Evolutionary conservation across 441 rosid genomes (phyloP).

Genomic region (Erodium trifolium): DNA sequence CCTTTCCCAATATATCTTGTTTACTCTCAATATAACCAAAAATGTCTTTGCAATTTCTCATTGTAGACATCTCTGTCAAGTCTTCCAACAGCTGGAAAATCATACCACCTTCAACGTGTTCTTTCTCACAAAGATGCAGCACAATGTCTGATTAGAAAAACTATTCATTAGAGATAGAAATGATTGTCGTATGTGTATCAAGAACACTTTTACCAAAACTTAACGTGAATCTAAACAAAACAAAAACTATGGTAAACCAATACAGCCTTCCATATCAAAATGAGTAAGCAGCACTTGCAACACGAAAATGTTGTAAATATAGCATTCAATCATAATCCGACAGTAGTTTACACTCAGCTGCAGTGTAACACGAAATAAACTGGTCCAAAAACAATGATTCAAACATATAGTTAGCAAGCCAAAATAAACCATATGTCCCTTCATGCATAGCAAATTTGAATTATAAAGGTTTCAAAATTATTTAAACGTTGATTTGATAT

Average conservation of each 20-base stretch:
- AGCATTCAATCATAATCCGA: not conserved
- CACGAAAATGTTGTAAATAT: no score
- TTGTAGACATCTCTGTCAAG: constrained; percentile 96
- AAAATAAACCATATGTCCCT: not conserved
- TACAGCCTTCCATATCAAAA: no score
- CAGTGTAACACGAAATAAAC: not conserved
- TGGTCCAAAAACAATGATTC: not conserved
- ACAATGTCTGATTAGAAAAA: constrained; percentile 55
- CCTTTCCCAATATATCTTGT: constrained; percentile 93
- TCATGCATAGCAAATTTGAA: not conserved
- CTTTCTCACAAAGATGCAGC: constrained; percentile 91
- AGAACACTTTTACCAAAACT: not conserved
- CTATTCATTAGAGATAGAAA: not conserved
- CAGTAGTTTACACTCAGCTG: not conserved
- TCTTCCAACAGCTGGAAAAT: constrained; percentile 94
- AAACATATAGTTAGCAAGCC: not conserved
- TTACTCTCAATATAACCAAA: constrained; percentile 92
- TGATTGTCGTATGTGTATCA: constrained; percentile 6
- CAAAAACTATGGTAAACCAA: no score
- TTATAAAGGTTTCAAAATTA: not conserved
- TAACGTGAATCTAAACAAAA: not conserved
- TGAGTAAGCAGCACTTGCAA: no score
- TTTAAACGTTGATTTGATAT: not conserved
- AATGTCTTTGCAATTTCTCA: constrained; percentile 88
- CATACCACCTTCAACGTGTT: constrained; percentile 98